These are phyloP conservation scores for Mollisia scopiformis DNA, from an alignment of 2,329 filamentous ascomycete species.

Conservation along the genomic window DNA sequence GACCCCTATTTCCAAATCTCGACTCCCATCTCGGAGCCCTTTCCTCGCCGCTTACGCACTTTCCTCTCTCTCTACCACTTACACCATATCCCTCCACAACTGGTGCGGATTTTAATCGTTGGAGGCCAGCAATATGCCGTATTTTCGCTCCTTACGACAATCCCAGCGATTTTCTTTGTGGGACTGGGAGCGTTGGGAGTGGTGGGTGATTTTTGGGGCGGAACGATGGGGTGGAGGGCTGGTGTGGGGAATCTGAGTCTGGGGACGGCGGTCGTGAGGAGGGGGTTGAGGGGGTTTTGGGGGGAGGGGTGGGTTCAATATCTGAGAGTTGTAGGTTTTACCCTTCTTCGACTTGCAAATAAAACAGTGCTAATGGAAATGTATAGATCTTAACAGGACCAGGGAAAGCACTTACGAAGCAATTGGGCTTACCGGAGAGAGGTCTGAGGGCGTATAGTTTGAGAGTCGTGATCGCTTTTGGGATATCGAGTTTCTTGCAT, in stretches of 20 bases:
- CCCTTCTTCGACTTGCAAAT: not conserved
- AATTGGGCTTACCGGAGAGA: no score
- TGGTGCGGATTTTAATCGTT: constrained; percentile 9
- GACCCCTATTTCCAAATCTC: constrained; percentile 22
- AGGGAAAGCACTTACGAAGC: constrained; percentile 4
- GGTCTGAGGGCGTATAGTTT: no score
- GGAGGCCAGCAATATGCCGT: constrained; percentile 12
- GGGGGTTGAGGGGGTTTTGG: constrained; percentile 20
- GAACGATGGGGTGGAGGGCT: constrained; percentile 8
- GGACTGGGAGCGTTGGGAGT: constrained; percentile 10
- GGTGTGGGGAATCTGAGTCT: constrained; percentile 14
- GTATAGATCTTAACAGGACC: constrained; percentile 15
- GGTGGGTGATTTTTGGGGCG: constrained; percentile 12
- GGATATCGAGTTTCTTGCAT: constrained; percentile 7
- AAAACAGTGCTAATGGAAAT: not conserved
- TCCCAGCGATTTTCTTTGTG: constrained; percentile 11
- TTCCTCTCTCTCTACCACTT: constrained; percentile 9
- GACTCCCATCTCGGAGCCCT: constrained; percentile 7
- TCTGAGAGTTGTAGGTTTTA: constrained; percentile 12
- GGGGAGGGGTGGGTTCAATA: constrained; percentile 19
- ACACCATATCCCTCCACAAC: constrained; percentile 7
- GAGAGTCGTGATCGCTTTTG: no score
- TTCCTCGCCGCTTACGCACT: constrained; percentile 5
- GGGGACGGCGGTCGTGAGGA: constrained; percentile 6
- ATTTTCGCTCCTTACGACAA: constrained; percentile 4